phyloP scores from a whole-genome alignment of 306 rosid species.

The Ormosia emarginata region DNA sequence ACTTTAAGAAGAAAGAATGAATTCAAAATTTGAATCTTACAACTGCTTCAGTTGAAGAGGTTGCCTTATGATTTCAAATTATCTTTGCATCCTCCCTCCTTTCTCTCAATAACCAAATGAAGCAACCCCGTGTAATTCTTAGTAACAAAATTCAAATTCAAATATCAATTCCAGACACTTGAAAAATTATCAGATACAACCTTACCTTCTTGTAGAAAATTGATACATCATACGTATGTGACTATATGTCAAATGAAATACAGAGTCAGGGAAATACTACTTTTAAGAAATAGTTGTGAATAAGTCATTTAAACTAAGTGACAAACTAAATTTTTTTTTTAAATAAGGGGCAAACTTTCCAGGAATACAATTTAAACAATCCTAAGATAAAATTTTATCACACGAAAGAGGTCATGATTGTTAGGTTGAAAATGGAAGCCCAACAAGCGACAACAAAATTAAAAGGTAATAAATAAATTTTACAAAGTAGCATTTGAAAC shows the following conservation, averaged over 20 bases:
- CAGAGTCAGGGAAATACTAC: too few relatives aligned
- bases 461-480: background rate
- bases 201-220: background rate
- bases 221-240: too few relatives aligned
- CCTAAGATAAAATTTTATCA: background rate
- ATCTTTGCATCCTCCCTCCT: background rate
- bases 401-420: background rate
- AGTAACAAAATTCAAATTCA: background rate
- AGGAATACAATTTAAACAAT: background rate
- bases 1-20: background rate
- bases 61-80: slow-evolving; percentile 13
- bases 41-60: slow-evolving; percentile 6
- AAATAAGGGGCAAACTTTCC: background rate
- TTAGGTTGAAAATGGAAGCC: background rate
- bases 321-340: too few relatives aligned
- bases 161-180: background rate
- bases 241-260: too few relatives aligned
- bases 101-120: slow-evolving; percentile 4
- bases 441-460: background rate
- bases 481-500: background rate
- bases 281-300: too few relatives aligned
- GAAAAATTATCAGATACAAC: background rate
- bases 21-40: slow-evolving; percentile 8
- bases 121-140: slow-evolving; percentile 10
- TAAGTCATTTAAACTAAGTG: too few relatives aligned